A percentile compares a stretch with the other conserved stretches of the same genome.
Evolutionary conservation across 768 basidiomycete genomes (phyloP).

Genomic region (Suillus variegatus): DNA sequence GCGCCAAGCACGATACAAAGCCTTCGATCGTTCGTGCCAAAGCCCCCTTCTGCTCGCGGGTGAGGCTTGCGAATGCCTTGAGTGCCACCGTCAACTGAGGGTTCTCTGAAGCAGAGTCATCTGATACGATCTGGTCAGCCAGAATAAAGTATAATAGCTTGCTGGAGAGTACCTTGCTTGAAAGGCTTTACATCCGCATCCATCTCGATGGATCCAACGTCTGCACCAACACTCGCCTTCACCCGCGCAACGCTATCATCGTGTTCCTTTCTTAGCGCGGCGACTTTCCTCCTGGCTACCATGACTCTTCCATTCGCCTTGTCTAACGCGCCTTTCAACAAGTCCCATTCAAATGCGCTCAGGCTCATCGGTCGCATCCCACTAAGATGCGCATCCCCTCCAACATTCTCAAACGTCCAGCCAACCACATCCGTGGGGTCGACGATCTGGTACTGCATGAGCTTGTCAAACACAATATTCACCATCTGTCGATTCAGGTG

Average conservation of each 20-base stretch:
- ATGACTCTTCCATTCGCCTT: constrained; percentile 90
- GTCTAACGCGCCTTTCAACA: constrained; percentile 79
- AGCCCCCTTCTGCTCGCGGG: constrained; percentile 74
- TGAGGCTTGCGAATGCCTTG: constrained; percentile 74
- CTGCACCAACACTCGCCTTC: constrained; percentile 60
- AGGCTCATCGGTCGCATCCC: constrained; percentile 40
- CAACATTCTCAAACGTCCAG: constrained; percentile 75
- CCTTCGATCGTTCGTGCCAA: constrained; percentile 73
- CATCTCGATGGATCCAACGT: constrained; percentile 58
- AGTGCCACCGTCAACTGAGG: constrained; percentile 67
- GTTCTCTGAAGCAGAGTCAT: constrained; percentile 56
- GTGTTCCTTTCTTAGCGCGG: constrained; percentile 80
- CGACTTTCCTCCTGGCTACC: constrained; percentile 73
- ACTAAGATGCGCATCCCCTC: constrained; percentile 39
- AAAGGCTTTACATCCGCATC: constrained; percentile 71
- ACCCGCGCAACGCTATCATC: constrained; percentile 80
- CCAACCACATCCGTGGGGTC: constrained; percentile 89
- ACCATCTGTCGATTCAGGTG: constrained; percentile 82
- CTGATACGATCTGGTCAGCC: constrained; percentile 24
- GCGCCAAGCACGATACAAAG: constrained; percentile 67
- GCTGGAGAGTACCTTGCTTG: constrained; percentile 33
- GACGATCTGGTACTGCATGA: constrained; percentile 98
- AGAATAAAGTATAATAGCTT: not conserved
- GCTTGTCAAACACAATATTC: constrained; percentile 92
- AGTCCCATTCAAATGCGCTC: constrained; percentile 79